A percentile compares a stretch with the other conserved stretches of the same genome.
Conservation (phyloP, 2,329 filamentous ascomycete genomes). For the Corynespora cassiicola region DNA sequence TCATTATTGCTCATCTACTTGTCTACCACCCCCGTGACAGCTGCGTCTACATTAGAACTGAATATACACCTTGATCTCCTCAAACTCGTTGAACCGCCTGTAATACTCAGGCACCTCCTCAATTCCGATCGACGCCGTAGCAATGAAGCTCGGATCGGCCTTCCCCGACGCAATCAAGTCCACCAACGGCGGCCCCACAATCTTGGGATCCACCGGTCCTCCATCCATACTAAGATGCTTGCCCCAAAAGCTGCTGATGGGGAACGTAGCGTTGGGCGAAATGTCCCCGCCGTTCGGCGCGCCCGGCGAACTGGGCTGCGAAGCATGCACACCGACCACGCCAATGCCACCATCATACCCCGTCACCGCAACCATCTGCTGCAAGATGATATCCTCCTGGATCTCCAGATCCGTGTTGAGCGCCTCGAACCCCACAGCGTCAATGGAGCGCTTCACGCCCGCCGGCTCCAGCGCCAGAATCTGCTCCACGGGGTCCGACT, state of each 20-base stretch:
- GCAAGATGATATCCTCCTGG: slow-evolving; percentile 25
- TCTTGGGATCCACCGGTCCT: slow-evolving; percentile 13
- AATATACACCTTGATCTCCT: slow-evolving; percentile 22
- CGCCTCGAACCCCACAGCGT: slow-evolving; percentile 13
- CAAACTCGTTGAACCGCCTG: slow-evolving; percentile 11
- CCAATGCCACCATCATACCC: slow-evolving; percentile 35
- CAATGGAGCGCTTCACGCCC: slow-evolving; percentile 13
- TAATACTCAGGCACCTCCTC: slow-evolving; percentile 23
- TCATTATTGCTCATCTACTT: no score
- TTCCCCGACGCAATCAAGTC: slow-evolving; percentile 13
- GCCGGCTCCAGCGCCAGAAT: slow-evolving; percentile 25
- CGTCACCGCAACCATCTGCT: slow-evolving; percentile 34
- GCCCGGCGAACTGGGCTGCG: slow-evolving; percentile 1
- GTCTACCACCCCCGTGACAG: no score
- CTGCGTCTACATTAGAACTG: slow-evolving; percentile 8
- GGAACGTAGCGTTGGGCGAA: slow-evolving; percentile 10
- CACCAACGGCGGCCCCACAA: slow-evolving; percentile 6
- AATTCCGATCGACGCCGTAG: slow-evolving; percentile 14
- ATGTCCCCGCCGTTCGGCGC: slow-evolving; percentile 3
- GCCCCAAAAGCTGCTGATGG: slow-evolving; percentile 12
- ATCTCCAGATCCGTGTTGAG: slow-evolving; percentile 23
- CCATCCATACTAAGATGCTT: slow-evolving; percentile 9
- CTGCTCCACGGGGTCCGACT: slow-evolving; percentile 30
- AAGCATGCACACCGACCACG: slow-evolving; percentile 28
- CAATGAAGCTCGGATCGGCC: slow-evolving; percentile 17